phyloP scores from a whole-genome alignment of 2,329 filamentous ascomycete genomes.

The Diaporthe nobilis region DNA sequence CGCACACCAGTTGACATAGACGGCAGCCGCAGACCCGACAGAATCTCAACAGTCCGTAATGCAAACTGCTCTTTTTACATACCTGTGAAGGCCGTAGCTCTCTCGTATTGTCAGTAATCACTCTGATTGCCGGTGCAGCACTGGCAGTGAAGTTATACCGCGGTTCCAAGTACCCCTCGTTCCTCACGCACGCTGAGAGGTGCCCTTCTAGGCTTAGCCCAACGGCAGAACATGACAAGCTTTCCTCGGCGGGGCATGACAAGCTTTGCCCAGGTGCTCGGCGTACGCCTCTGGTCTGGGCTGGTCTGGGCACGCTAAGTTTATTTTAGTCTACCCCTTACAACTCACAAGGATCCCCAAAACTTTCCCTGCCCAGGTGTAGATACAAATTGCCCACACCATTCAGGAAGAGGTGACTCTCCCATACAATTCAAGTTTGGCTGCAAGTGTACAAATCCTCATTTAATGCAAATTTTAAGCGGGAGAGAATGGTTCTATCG shows the following conservation, averaged over 20 bases:
- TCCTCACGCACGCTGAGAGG: background rate
- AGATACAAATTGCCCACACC: no score
- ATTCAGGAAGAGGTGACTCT: no score
- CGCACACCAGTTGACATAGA: slow-evolving; percentile 4
- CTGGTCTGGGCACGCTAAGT: slow-evolving; percentile 10
- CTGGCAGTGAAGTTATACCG: background rate
- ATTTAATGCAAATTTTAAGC: no score
- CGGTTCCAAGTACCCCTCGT: background rate
- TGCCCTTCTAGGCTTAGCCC: slow-evolving; percentile 3
- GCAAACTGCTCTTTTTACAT: background rate
- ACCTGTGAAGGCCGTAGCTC: no score
- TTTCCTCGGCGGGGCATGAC: slow-evolving; percentile 1
- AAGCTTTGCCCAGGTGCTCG: no score
- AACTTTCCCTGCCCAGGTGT: no score
- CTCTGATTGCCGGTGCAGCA: background rate
- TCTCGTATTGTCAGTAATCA: no score
- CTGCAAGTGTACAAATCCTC: no score
- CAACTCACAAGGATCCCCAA: no score
- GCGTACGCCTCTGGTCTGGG: background rate
- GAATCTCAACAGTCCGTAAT: background rate
- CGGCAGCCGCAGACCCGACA: background rate
- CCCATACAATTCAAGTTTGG: no score
- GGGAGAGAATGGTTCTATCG: no score
- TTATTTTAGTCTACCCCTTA: background rate
- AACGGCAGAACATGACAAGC: slow-evolving; percentile 18